A percentile compares a stretch with the other conserved stretches of the same genome.
Evolutionary conservation across 495 filamentous ascomycete species (phyloP).

Genomic region (Jackrogersella multiformis): DNA sequence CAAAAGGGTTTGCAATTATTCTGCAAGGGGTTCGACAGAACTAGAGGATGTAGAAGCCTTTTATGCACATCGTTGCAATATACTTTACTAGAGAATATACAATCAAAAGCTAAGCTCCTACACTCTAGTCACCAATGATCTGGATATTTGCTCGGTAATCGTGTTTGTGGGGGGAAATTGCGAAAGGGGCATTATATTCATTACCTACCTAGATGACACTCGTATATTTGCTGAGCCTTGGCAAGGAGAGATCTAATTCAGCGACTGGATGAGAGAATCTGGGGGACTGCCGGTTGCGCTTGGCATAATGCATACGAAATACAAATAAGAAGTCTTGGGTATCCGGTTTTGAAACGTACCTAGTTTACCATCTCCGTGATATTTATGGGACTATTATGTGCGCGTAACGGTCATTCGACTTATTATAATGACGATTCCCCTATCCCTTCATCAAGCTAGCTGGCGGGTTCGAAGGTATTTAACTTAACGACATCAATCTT

Average conservation of each 20-base stretch:
- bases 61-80: conserved; percentile 20
- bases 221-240: conserved; percentile 19
- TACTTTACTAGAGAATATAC: conserved; percentile 2
- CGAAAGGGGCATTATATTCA: conserved; percentile 4
- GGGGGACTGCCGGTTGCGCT: conserved; percentile 38
- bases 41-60: conserved; percentile 14
- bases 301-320: conserved; percentile 32
- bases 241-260: conserved; percentile 17
- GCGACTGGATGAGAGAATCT: conserved; percentile 28
- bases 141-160: conserved; percentile 24
- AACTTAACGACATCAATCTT: background rate
- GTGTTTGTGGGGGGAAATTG: conserved; percentile 6
- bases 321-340: conserved; percentile 15
- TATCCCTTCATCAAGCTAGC: background rate
- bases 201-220: background rate
- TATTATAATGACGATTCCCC: conserved; percentile 6
- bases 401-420: conserved; percentile 1
- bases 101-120: conserved; percentile 9
- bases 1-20: conserved; percentile 1
- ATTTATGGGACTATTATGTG: background rate
- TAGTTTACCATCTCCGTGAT: conserved; percentile 20
- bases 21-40: conserved; percentile 12
- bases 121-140: conserved; percentile 19
- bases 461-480: background rate
- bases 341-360: conserved; percentile 23